Evolutionary conservation across 352 stramenopile species (phyloP), one percentile per base, ranked within the genome.

Genomic region (Pythium rishiriense): DNA sequence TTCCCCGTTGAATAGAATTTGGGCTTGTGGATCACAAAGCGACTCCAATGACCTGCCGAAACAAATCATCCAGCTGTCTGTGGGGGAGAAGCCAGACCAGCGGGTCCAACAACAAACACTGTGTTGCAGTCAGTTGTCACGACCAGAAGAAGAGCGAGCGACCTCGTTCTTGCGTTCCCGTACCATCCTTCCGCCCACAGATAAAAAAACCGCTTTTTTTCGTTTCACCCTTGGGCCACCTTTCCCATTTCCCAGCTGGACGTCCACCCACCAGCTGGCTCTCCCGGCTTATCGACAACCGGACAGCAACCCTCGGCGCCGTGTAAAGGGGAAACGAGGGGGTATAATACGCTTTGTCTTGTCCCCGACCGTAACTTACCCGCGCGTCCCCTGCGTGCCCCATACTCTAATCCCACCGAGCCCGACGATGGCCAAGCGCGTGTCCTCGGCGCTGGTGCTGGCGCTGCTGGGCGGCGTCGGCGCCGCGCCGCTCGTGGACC

Each of bases 401-500:
- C 48, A 57, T 57, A 57, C 49, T 31, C 29, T 14, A 31, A 37
- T 25, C 37, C 50, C 28, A 37, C 37, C 46, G 37, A 53, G 33
- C 37, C 22, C 21, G 2, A 35, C 35, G 6, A 41, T 58, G 31
- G 31, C 31, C 35, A 12, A 10, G 31, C 24, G 31, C 21, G 51
- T 58, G 7, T 25, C 31, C 31, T 17, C 28, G 26, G 17, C 57
- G 21, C 39, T 11, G 21, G 43, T 33, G 46, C 6, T 24, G 17
- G 17, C 35, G 47, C 49, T 52, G 51, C 26, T 59, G 22, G 17
- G 49, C 19, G 55, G 47, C 43, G 55, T 21, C 17, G n/a, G 48
- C 43, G 37, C 48, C 17, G 49, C 49, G 26, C 31, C 43, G 28
- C 50, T 68, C 17, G 48, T 77, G 12, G 78, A 87, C 66, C 29